Evolutionary conservation across 306 rosid genomes (phyloP).

Genomic region (Vigna unguiculata): DNA sequence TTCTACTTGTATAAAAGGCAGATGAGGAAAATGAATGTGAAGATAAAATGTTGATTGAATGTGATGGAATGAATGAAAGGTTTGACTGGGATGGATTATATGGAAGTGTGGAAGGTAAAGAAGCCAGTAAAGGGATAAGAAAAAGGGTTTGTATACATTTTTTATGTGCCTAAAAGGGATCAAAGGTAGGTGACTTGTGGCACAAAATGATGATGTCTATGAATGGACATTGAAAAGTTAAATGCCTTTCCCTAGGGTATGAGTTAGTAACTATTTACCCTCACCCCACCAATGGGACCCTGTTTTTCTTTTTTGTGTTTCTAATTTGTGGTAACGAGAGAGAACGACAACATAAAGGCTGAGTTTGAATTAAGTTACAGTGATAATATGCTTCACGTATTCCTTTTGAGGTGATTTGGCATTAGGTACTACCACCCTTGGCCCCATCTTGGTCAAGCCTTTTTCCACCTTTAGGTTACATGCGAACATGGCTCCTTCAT

Average conservation of each 20-base stretch:
- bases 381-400: slow-evolving; percentile 40
- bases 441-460: slow-evolving; percentile 62
- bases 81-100: slow-evolving; percentile 30
- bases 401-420: slow-evolving; percentile 46
- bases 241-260: slow-evolving; percentile 57
- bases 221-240: slow-evolving; percentile 74
- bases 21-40: too few species aligned
- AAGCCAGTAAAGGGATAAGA: not conserved
- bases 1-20: too few species aligned
- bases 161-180: slow-evolving; percentile 49
- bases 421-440: slow-evolving; percentile 58
- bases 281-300: slow-evolving; percentile 25
- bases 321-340: slow-evolving; percentile 39
- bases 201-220: slow-evolving; percentile 72
- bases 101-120: slow-evolving; percentile 42
- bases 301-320: not conserved
- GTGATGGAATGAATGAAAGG: not conserved
- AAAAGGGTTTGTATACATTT: slow-evolving; percentile 23
- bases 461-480: slow-evolving; percentile 78
- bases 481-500: slow-evolving; percentile 70
- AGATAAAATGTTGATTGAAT: too few species aligned
- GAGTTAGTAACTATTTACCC: slow-evolving; percentile 45
- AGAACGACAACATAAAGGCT: slow-evolving; percentile 45
- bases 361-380: slow-evolving; percentile 41
- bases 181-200: slow-evolving; percentile 57